phyloP scores from a whole-genome alignment of 73 alveolate species.

The Breviolum minutum region DNA sequence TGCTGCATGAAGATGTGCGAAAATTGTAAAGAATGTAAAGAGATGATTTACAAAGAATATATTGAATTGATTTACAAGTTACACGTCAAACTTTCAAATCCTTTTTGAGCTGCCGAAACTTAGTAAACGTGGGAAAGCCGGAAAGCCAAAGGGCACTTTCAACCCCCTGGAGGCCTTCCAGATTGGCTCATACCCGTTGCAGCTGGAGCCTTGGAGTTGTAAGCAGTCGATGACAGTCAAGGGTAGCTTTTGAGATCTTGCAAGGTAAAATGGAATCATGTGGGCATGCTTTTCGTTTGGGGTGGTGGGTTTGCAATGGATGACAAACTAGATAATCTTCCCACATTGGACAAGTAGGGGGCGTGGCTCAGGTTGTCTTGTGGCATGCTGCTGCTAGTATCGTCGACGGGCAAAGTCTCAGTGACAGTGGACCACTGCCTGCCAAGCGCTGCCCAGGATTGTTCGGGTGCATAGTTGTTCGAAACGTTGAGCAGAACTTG shows the following conservation, averaged over 20 bases:
- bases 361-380: background rate
- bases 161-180: constrained; percentile 38
- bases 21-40: too few species aligned
- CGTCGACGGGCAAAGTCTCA: constrained; percentile 32
- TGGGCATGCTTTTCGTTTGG: too few species aligned
- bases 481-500: background rate
- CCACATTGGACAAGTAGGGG: too few species aligned
- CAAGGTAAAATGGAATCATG: too few species aligned
- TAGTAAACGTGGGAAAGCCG: background rate
- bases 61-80: too few species aligned
- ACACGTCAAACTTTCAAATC: too few species aligned
- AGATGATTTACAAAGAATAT: too few species aligned
- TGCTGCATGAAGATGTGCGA: background rate
- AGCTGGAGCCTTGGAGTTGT: constrained; percentile 35
- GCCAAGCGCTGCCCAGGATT: too few species aligned
- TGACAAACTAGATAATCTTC: too few species aligned
- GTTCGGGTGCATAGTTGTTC: too few species aligned
- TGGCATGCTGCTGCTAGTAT: constrained; percentile 17
- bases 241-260: background rate
- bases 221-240: background rate
- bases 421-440: background rate
- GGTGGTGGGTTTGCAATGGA: too few species aligned
- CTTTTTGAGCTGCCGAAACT: too few species aligned
- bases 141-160: background rate
- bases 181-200: constrained; percentile 56